phyloP scores from a whole-genome alignment of 2,329 filamentous ascomycete species.

The Amesomyces nigricolor region DNA sequence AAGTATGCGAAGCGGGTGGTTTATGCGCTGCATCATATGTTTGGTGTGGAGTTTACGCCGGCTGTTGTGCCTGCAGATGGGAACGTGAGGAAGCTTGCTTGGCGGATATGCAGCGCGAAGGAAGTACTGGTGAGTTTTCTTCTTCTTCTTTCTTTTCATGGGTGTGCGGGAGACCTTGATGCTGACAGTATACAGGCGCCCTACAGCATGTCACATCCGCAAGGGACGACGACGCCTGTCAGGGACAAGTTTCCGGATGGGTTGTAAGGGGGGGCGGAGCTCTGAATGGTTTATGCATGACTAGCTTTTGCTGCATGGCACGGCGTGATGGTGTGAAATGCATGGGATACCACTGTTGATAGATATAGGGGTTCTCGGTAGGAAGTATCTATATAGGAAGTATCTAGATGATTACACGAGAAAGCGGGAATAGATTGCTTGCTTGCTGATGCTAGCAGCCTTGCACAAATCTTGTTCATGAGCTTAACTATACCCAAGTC shows the following conservation, averaged over 20 bases:
- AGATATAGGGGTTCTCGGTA: neutral
- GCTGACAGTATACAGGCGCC: constrained; percentile 47
- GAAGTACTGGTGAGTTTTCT: constrained; percentile 70
- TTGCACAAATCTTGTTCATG: neutral
- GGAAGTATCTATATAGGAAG: neutral
- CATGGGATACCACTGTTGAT: constrained; percentile 17
- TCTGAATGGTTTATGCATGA: constrained; percentile 4
- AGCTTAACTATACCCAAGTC: too few relatives aligned
- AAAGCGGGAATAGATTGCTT: neutral
- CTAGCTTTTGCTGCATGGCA: neutral
- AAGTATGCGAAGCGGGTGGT: constrained; percentile 89
- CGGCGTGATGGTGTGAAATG: neutral
- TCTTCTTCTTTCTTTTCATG: neutral
- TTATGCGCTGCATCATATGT: constrained; percentile 93
- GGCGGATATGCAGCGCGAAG: constrained; percentile 94
- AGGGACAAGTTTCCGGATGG: constrained; percentile 35
- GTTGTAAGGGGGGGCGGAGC: constrained; percentile 18
- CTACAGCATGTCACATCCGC: constrained; percentile 64
- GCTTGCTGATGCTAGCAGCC: too few relatives aligned
- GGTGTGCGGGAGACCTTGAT: neutral
- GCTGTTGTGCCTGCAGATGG: constrained; percentile 91
- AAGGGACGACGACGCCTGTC: constrained; percentile 55
- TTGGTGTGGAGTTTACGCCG: constrained; percentile 90
- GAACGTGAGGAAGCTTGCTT: constrained; percentile 82
- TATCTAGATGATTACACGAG: neutral